These are phyloP conservation scores for Aspergillus clavatus DNA, from an alignment of 2,329 filamentous ascomycete species.

Conservation along the genomic window DNA sequence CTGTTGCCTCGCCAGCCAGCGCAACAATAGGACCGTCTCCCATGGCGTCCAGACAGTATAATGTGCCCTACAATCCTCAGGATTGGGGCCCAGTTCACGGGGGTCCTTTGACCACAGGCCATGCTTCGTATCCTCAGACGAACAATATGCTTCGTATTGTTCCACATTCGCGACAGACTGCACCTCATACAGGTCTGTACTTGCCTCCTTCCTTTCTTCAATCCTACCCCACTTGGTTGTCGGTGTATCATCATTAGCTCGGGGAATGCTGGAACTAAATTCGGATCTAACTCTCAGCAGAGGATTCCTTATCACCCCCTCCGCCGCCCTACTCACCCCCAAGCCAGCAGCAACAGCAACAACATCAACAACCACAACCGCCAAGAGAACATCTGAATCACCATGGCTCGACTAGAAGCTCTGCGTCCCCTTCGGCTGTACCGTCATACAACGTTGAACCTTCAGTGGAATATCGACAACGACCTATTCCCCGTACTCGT, in stretches of 20 bases:
- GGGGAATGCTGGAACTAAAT: not conserved
- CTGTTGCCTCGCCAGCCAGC: conserved; percentile 33
- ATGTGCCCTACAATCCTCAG: conserved; percentile 45
- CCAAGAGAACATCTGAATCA: conserved; percentile 15
- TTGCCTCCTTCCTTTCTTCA: not conserved
- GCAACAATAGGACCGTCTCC: conserved; percentile 36
- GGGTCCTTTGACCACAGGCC: conserved; percentile 20
- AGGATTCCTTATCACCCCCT: conserved; percentile 30
- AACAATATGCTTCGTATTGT: conserved; percentile 26
- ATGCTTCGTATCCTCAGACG: conserved; percentile 25
- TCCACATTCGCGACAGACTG: conserved; percentile 23
- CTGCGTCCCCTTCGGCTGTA: conserved; percentile 14
- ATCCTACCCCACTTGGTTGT: too few relatives aligned
- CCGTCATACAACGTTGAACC: conserved; percentile 19
- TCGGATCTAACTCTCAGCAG: conserved; percentile 16
- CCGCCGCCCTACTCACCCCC: conserved; percentile 39
- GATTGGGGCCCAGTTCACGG: conserved; percentile 44
- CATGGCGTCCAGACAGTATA: conserved; percentile 44
- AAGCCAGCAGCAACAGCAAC: conserved; percentile 20
- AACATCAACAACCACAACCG: conserved; percentile 10
- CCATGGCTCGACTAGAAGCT: conserved; percentile 9
- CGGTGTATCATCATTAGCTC: too few relatives aligned
- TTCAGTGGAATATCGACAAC: conserved; percentile 22
- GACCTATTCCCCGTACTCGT: conserved; percentile 24
- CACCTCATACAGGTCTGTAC: conserved; percentile 30